phyloP scores from a whole-genome alignment of 108 stramenopile genomes.

The Nitzschia palea region DNA sequence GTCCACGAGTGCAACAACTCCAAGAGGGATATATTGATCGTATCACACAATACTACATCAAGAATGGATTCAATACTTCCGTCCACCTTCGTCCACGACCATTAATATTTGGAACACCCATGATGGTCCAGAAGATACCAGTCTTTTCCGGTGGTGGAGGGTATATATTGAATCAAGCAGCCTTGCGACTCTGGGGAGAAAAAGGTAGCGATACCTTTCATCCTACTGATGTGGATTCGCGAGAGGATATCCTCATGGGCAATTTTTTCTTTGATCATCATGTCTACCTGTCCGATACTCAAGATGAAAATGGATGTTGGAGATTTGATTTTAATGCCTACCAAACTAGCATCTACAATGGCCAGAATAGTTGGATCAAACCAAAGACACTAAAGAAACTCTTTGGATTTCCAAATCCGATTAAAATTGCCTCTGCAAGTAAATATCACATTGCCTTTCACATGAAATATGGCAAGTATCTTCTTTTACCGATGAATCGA shows the following conservation, averaged over 20 bases:
- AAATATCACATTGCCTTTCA: not conserved
- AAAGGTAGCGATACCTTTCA: not conserved
- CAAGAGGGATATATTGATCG: conserved; percentile 1
- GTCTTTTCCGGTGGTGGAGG: conserved; percentile 31
- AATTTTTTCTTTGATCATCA: not conserved
- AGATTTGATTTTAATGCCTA: not conserved
- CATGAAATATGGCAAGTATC: not conserved
- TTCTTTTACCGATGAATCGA: not conserved
- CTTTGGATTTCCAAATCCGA: not conserved
- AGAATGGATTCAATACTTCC: not conserved
- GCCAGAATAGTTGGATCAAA: not conserved
- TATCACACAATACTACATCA: not conserved
- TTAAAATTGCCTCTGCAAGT: not conserved
- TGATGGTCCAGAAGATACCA: not conserved
- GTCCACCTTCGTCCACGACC: conserved; percentile 5
- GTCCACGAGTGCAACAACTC: not conserved
- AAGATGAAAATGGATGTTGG: not conserved
- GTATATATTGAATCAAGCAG: conserved; percentile 41
- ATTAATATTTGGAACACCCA: not conserved
- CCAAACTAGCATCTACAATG: not conserved
- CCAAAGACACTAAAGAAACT: not conserved
- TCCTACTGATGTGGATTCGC: not conserved
- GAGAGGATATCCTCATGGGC: not conserved
- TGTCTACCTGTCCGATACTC: not conserved
- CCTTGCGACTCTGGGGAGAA: not conserved